Base-by-base conservation (phyloP, 1,139 yeast genomes). In the Yamadazyma atlantica region DNA sequence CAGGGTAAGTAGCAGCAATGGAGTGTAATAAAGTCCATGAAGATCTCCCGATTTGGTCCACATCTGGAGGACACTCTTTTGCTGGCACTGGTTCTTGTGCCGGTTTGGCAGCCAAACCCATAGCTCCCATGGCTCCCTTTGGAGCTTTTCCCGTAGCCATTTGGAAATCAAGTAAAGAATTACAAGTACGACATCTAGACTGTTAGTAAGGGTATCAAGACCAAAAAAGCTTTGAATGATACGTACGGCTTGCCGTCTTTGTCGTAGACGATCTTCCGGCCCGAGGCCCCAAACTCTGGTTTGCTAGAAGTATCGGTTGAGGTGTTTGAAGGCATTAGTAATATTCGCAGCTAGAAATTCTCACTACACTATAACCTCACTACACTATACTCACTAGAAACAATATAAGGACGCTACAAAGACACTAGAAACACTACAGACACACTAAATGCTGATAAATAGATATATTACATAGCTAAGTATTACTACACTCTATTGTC, bases 21-120 rank as follows among this genome's bases (percentile, higher is more conserved):
- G 95, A 75, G 54, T 92, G 99, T 32, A 92, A 68, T 33, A 92
- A 73, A 1, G 96, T 88, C 99, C 99, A 92, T 3, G 97, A 82
- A 0, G 95, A 78, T 38, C 82, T 71, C 1, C 99, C 99, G 6
- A 92, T 64, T 43, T 74, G 72, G 37, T 75, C 84, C 9, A 85
- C 94, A 62, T 89, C 97, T 0, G 97, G 92, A 1, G 98, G 98
- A 44, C 86, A 82, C 29, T 76, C 82, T 35, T 69, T 68, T 4
- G 68, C n/a, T 28, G 37, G 27, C 4, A 15, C 11, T 18, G 22
- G n/a, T n/a, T n/a, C 44, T 48, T 25, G 46, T 45, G n/a, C 51
- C 38, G 35, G 16, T 11, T 37, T 37, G n/a, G 38, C n/a, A n/a
- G n/a, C n/a, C n/a, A n/a, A n/a, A n/a, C n/a, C n/a, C n/a, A n/a